Evolutionary conservation across 2,329 filamentous ascomycete species (phyloP).

Genomic region (Cladophialophora psammophila): DNA sequence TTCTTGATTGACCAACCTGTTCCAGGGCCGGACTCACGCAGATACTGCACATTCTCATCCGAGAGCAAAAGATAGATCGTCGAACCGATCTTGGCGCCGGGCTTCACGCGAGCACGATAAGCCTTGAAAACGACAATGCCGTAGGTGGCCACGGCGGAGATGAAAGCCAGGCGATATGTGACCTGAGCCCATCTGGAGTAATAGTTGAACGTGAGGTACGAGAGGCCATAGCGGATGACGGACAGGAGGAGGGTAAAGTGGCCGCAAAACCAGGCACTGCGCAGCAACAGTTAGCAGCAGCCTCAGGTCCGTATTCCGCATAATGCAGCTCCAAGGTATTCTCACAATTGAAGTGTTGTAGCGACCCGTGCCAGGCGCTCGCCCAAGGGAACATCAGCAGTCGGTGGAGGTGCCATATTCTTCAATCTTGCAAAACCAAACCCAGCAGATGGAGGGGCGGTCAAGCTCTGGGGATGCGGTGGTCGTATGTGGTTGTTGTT

Average conservation of each 20-base stretch:
- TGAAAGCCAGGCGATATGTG: constrained; percentile 88
- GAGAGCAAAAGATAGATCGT: constrained; percentile 72
- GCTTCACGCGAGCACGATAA: constrained; percentile 81
- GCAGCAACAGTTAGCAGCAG: constrained; percentile 3
- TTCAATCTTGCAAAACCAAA: constrained; percentile 14
- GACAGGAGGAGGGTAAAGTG: constrained; percentile 86
- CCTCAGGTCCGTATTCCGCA: background rate
- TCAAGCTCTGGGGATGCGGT: constrained; percentile 21
- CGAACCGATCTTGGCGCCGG: constrained; percentile 24
- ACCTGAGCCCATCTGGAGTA: constrained; percentile 78
- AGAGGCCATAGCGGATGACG: constrained; percentile 82
- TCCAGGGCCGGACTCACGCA: constrained; percentile 68
- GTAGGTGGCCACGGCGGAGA: constrained; percentile 89
- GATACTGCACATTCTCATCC: constrained; percentile 98
- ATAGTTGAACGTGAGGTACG: constrained; percentile 88
- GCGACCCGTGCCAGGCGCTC: constrained; percentile 80
- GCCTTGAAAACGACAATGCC: constrained; percentile 99
- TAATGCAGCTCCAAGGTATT: constrained; percentile 12
- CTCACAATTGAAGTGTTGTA: constrained; percentile 80
- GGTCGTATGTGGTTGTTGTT: background rate
- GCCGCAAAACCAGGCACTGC: constrained; percentile 63
- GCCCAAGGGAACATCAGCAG: constrained; percentile 71
- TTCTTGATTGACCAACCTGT: constrained; percentile 5
- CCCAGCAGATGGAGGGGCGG: constrained; percentile 28
- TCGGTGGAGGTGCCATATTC: constrained; percentile 75